Conservation (phyloP, 2,329 filamentous ascomycete species). For the Myriosclerotinia scirpicola region DNA sequence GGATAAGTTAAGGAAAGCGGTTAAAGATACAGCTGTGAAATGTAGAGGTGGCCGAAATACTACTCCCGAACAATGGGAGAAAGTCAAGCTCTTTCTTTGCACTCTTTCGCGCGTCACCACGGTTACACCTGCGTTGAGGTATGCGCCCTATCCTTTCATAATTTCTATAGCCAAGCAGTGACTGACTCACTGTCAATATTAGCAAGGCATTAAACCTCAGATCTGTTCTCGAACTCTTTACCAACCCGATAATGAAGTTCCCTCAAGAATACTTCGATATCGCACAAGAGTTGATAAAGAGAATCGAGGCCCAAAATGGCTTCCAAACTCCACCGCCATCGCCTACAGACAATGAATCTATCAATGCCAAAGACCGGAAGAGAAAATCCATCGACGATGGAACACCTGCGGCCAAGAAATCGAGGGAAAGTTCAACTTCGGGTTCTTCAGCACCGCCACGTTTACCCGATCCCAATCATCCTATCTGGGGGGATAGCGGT, state of each 20-base stretch:
- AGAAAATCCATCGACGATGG: neutral
- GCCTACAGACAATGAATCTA: neutral
- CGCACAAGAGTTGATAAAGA: neutral
- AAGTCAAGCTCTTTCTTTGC: conserved; percentile 1
- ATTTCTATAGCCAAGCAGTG: neutral
- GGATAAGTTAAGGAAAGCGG: neutral
- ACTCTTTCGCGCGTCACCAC: neutral
- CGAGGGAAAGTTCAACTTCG: neutral
- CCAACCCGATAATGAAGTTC: neutral
- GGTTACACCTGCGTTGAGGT: neutral
- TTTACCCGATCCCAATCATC: conserved; percentile 6
- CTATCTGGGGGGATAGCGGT: neutral
- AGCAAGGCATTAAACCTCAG: neutral
- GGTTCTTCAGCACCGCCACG: neutral
- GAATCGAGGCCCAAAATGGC: conserved; percentile 2
- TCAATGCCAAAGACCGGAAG: neutral
- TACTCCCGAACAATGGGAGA: neutral
- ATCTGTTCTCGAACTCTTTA: neutral
- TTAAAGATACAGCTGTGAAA: neutral
- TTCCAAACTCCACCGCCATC: neutral
- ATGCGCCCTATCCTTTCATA: neutral
- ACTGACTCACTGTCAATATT: neutral
- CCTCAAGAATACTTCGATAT: neutral
- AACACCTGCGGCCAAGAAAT: neutral
- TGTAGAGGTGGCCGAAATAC: neutral